Evolutionary conservation across 2,329 filamentous ascomycete species (phyloP).

Genomic region (Stachybotrys echinatus): DNA sequence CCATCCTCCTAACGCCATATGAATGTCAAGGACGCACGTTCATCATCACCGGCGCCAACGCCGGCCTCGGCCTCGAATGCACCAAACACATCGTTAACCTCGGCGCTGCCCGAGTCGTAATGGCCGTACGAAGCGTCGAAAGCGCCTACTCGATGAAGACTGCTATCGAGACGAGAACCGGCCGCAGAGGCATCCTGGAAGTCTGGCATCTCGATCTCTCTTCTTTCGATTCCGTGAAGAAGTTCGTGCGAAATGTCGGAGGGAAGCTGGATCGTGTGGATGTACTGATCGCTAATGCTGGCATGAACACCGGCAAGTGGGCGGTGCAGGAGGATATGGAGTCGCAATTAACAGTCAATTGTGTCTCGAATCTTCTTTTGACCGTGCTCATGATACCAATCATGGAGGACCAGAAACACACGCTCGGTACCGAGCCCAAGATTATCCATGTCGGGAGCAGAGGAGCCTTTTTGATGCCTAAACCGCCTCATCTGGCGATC

Average conservation of each 20-base stretch:
- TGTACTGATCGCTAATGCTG: constrained; percentile 36
- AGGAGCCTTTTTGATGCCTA: constrained; percentile 5
- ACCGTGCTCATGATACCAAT: constrained; percentile 36
- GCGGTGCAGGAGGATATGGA: constrained; percentile 32
- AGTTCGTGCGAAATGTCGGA: constrained; percentile 25
- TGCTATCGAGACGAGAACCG: constrained; percentile 23
- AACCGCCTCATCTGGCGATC: neutral
- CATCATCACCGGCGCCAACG: constrained; percentile 36
- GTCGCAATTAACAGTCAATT: constrained; percentile 37
- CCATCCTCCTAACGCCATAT: neutral
- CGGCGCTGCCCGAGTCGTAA: constrained; percentile 31
- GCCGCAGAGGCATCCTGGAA: neutral
- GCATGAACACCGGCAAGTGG: constrained; percentile 7
- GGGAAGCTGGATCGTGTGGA: constrained; percentile 32
- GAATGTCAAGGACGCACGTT: neutral
- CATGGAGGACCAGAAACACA: constrained; percentile 16
- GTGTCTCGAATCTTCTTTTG: constrained; percentile 39
- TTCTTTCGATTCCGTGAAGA: constrained; percentile 25
- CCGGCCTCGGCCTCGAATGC: constrained; percentile 32
- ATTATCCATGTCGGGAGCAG: neutral
- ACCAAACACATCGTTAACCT: constrained; percentile 31
- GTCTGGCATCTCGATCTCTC: constrained; percentile 35
- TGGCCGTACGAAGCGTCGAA: constrained; percentile 29
- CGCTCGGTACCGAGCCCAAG: neutral
- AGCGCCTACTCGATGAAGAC: constrained; percentile 33